These are phyloP conservation scores for Fomitopsis pulvina DNA, from an alignment of 768 basidiomycete species.

Conservation along the genomic window DNA sequence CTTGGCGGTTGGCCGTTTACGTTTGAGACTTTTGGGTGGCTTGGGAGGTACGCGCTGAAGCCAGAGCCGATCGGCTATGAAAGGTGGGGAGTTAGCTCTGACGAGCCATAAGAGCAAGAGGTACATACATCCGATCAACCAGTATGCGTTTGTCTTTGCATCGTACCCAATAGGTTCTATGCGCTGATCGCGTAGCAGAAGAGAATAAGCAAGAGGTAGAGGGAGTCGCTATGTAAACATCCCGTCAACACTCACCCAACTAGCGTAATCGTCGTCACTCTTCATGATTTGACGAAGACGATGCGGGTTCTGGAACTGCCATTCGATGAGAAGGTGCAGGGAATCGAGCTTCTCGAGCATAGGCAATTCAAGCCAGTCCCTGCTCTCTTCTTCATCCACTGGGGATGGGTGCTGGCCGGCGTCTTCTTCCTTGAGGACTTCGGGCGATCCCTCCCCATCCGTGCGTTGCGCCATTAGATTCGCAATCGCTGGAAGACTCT, in stretches of 20 bases:
- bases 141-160: slow-evolving; percentile 70
- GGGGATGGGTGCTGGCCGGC: background rate
- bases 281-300: slow-evolving; percentile 69
- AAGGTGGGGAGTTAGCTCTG: slow-evolving; percentile 1
- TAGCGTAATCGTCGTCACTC: slow-evolving; percentile 67
- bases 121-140: slow-evolving; percentile 72
- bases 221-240: background rate
- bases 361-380: slow-evolving; percentile 66
- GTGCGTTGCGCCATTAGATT: too few relatives aligned
- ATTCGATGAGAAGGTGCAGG: slow-evolving; percentile 67
- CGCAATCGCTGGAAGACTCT: too few relatives aligned
- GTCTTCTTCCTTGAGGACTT: slow-evolving; percentile 2
- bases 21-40: slow-evolving; percentile 33
- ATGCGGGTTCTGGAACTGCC: slow-evolving; percentile 80
- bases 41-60: slow-evolving; percentile 67
- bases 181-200: slow-evolving; percentile 39
- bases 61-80: slow-evolving; percentile 75
- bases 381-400: slow-evolving; percentile 31
- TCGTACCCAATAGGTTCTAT: slow-evolving; percentile 85
- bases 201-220: background rate
- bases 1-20: slow-evolving; percentile 27
- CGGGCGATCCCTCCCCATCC: slow-evolving; percentile 5
- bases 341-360: slow-evolving; percentile 72
- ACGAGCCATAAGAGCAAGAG: slow-evolving; percentile 1
- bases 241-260: slow-evolving; percentile 54